Evolutionary conservation across 768 basidiomycete species (phyloP).

Genomic region (Russula abietina): DNA sequence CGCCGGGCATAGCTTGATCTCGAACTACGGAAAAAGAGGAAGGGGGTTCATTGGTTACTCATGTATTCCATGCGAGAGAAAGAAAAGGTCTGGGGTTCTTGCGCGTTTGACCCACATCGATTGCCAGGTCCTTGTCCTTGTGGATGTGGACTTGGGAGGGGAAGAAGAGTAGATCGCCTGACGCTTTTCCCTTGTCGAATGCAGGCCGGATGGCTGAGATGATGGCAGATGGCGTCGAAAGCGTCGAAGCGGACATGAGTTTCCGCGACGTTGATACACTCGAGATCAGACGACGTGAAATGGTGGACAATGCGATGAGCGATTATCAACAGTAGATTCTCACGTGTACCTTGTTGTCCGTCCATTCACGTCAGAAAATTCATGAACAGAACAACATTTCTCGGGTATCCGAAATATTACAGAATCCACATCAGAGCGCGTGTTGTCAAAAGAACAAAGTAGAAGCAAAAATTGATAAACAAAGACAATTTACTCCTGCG

Average conservation of each 20-base stretch:
- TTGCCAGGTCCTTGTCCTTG: slow-evolving; percentile 51
- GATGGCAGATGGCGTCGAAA: slow-evolving; percentile 32
- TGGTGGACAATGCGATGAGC: background rate
- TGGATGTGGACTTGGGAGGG: slow-evolving; percentile 63
- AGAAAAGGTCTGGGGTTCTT: background rate
- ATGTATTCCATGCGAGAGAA: background rate
- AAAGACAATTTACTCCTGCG: slow-evolving; percentile 2
- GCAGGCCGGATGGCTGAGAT: slow-evolving; percentile 47
- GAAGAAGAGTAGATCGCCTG: slow-evolving; percentile 72
- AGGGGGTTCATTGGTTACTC: background rate
- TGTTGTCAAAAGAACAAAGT: background rate
- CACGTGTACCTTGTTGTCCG: background rate
- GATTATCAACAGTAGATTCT: background rate
- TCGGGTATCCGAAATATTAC: background rate
- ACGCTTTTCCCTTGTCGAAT: slow-evolving; percentile 52
- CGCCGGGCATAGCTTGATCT: slow-evolving; percentile 81
- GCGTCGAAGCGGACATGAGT: slow-evolving; percentile 7
- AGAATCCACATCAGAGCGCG: background rate
- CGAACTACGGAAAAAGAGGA: slow-evolving; percentile 51
- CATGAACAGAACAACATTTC: background rate
- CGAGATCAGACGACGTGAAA: slow-evolving; percentile 11
- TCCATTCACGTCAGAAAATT: too few relatives aligned
- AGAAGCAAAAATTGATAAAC: slow-evolving; percentile 2
- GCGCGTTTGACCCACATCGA: slow-evolving; percentile 51
- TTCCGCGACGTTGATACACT: slow-evolving; percentile 1